A percentile compares a stretch with the other conserved stretches of the same genome.
phyloP scores from a whole-genome alignment of 306 rosid species.

The Parietaria judaica region DNA sequence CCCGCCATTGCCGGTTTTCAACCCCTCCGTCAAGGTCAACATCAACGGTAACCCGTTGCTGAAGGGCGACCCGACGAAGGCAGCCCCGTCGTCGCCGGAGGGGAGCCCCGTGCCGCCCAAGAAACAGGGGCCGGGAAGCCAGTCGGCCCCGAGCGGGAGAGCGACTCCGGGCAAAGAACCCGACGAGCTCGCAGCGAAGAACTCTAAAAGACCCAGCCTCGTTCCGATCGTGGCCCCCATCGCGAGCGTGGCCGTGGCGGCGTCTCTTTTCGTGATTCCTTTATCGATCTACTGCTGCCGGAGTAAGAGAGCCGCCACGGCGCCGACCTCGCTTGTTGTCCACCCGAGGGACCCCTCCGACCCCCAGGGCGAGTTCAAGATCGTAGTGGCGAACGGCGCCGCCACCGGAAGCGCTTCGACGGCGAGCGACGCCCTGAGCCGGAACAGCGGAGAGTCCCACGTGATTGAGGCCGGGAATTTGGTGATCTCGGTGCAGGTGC shows the following conservation, averaged over 20 bases:
- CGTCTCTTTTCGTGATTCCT: slow-evolving; percentile 65
- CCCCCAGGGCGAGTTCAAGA: slow-evolving; percentile 50
- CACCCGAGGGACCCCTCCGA: slow-evolving; percentile 93
- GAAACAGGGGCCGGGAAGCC: slow-evolving; percentile 11
- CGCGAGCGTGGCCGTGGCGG: slow-evolving; percentile 61
- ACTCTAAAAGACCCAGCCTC: slow-evolving; percentile 23
- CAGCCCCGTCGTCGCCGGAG: slow-evolving; percentile 17
- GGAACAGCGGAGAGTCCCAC: slow-evolving; percentile 65
- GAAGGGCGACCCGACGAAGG: slow-evolving; percentile 14
- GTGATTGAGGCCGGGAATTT: slow-evolving; percentile 88
- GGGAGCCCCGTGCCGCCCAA: neutral
- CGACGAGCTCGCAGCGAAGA: slow-evolving; percentile 4
- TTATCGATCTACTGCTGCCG: slow-evolving; percentile 48
- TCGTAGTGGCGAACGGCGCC: slow-evolving; percentile 50
- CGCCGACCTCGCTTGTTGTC: slow-evolving; percentile 64
- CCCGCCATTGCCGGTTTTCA: slow-evolving; percentile 70
- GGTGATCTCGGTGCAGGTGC: slow-evolving; percentile 82
- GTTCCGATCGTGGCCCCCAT: slow-evolving; percentile 46
- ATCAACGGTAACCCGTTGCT: slow-evolving; percentile 34
- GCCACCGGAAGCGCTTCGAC: slow-evolving; percentile 51
- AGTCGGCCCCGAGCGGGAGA: slow-evolving; percentile 12
- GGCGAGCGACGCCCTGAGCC: slow-evolving; percentile 62
- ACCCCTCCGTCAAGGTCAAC: slow-evolving; percentile 34
- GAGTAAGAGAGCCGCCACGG: slow-evolving; percentile 38
- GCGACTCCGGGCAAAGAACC: slow-evolving; percentile 5